Percentiles rank a stretch among this genome's conserved stretches.
These are phyloP conservation scores for Buddleja alternifolia DNA, from an alignment of 257 asterid genomes.

Conservation along the genomic window DNA sequence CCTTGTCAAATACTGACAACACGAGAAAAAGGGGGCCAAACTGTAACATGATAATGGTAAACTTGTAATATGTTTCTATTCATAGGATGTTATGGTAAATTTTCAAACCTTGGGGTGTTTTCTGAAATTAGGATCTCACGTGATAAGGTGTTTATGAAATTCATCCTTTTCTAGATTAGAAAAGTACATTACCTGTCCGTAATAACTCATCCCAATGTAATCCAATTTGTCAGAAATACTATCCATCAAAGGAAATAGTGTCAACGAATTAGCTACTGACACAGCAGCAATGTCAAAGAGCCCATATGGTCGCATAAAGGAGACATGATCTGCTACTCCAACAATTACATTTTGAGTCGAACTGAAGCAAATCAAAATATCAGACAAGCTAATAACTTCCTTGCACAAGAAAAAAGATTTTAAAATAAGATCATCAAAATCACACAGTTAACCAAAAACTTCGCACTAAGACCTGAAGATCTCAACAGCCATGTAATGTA, in stretches of 20 bases:
- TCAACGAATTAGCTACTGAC: conserved; percentile 66
- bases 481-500: background rate
- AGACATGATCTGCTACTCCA: conserved; percentile 96
- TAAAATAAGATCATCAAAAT: background rate
- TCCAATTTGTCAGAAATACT: conserved; percentile 74
- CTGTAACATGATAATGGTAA: too few species aligned
- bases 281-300: conserved; percentile 88
- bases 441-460: background rate
- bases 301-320: conserved; percentile 93
- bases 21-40: too few species aligned
- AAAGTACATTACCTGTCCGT: conserved; percentile 75
- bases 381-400: conserved; percentile 2
- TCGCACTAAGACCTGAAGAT: background rate
- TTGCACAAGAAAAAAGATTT: background rate
- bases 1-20: too few species aligned
- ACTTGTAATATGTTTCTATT: too few species aligned
- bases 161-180: background rate
- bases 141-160: too few species aligned
- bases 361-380: conserved; percentile 42
- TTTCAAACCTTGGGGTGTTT: too few species aligned
- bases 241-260: conserved; percentile 73
- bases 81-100: too few species aligned
- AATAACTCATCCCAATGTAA: conserved; percentile 90
- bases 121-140: too few species aligned
- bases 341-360: conserved; percentile 50